A percentile compares a stretch with the other conserved stretches of the same genome.
Conservation (phyloP, 345 rosid species). For the Moringa oleifera region DNA sequence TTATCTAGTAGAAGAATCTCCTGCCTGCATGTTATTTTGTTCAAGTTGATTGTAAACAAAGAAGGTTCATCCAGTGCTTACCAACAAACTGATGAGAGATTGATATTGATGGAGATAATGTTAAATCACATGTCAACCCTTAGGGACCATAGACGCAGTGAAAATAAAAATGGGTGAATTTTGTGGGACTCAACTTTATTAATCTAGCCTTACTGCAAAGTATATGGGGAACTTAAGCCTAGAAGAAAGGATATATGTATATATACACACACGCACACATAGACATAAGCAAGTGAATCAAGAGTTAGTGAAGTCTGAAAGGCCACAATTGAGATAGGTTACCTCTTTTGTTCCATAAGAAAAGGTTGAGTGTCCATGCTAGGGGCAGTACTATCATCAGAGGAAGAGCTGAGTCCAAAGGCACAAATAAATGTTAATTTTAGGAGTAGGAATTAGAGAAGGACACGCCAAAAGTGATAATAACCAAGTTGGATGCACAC, state of each 20-base stretch:
- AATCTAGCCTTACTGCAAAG: background rate
- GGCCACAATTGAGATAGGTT: background rate
- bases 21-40: slow-evolving; percentile 34
- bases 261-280: too few species aligned
- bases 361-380: slow-evolving; percentile 39
- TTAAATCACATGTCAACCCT: background rate
- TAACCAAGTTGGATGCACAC: slow-evolving; percentile 8
- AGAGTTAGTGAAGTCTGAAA: too few species aligned
- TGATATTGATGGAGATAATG: background rate
- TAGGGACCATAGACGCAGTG: background rate
- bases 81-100: background rate
- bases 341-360: slow-evolving; percentile 46
- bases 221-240: too few species aligned
- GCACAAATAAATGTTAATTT: background rate
- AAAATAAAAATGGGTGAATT: background rate
- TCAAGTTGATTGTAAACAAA: too few species aligned
- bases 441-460: background rate
- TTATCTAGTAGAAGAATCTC: slow-evolving; percentile 49
- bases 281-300: too few species aligned
- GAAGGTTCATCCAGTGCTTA: too few species aligned
- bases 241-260: too few species aligned
- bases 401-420: slow-evolving; percentile 29
- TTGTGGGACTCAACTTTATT: background rate
- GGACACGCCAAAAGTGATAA: background rate
- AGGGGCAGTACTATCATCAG: slow-evolving; percentile 24